Base-by-base conservation (phyloP, 805 yeast genomes). In the Saturnispora mendoncae region DNA sequence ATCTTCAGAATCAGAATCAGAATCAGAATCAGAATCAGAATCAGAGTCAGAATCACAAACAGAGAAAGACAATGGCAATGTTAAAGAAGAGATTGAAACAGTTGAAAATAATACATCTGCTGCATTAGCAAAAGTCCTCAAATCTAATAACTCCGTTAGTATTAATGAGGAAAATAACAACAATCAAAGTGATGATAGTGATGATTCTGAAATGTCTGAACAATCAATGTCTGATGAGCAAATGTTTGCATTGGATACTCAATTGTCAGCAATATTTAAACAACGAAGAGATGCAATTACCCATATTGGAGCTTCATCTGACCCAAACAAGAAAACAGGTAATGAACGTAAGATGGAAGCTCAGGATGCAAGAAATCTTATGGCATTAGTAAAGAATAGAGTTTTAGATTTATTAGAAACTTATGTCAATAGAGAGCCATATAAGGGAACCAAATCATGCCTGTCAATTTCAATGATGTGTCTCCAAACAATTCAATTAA, bases 221-320 rank as follows among this genome's bases (percentile, higher is more conserved):
- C 94, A 84, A 50, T 78, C 90, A 0, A 84, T 87, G 94, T 94
- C 88, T 46, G 97, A 88, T 60, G 96, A 88, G 52, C 87, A 87
- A 57, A 90, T 90, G 97, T 78, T 87, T 80, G 94, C 88, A 17
- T 73, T 90, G 52, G 97, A 90, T 56, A 83, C 71, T 18, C 92
- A 86, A 46, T 65, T 90, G 24, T 75, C 96, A 0, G 72, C 71
- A 41, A 90, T 90, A 42, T 90, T 90, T 70, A 76, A 81, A 53
- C 90, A 86, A 52, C 74, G 97, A 51, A 76, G 78, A 50, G 78
- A 74, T 46, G 82, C 84, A 0, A 59, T 85, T 41, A 61, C 75
- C 8, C 56, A 55, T 6, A 50, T 66, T 20, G 64, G 66, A 25
- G 62, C 73, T 3, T 72, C 72, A 5, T 32, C 35, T 6, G 55